These are phyloP conservation scores for Cutaneotrichosporon dermatis DNA, from an alignment of 1,284 basidiomycete genomes.

Conservation along the genomic window DNA sequence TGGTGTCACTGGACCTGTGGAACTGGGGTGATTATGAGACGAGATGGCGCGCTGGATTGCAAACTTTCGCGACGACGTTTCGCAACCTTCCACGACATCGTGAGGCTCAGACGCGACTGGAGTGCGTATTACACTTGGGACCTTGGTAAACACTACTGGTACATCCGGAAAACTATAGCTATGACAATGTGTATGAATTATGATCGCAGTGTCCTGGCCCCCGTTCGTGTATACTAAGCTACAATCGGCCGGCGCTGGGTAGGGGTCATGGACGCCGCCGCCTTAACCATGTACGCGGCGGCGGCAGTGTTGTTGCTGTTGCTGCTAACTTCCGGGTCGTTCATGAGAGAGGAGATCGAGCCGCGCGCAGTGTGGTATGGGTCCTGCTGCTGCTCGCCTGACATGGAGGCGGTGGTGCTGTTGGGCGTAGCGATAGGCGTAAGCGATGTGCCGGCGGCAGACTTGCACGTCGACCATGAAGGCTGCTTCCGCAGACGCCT, in stretches of 20 bases:
- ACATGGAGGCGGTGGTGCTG: not conserved
- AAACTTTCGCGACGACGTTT: too few species aligned
- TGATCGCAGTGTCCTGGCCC: not conserved
- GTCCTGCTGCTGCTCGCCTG: not conserved
- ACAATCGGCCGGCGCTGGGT: slow-evolving; percentile 1
- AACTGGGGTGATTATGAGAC: too few species aligned
- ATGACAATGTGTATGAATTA: not conserved
- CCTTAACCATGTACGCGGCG: slow-evolving; percentile 6
- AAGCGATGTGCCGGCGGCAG: not conserved
- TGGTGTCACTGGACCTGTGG: too few species aligned
- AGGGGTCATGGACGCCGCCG: not conserved
- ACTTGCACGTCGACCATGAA: slow-evolving; percentile 12
- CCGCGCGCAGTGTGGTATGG: slow-evolving; percentile 3
- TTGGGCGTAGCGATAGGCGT: slow-evolving; percentile 19
- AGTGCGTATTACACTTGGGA: too few species aligned
- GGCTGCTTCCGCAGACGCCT: slow-evolving; percentile 10
- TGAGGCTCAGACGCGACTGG: too few species aligned
- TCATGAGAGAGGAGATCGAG: not conserved
- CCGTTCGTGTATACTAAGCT: not conserved
- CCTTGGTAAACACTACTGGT: not conserved
- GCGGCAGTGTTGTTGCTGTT: not conserved
- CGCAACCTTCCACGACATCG: too few species aligned
- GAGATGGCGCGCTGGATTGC: too few species aligned
- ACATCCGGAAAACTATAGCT: slow-evolving; percentile 2
- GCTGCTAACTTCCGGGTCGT: not conserved